phyloP scores from a whole-genome alignment of 768 basidiomycete species.

The Tubosaeta sp. region DNA sequence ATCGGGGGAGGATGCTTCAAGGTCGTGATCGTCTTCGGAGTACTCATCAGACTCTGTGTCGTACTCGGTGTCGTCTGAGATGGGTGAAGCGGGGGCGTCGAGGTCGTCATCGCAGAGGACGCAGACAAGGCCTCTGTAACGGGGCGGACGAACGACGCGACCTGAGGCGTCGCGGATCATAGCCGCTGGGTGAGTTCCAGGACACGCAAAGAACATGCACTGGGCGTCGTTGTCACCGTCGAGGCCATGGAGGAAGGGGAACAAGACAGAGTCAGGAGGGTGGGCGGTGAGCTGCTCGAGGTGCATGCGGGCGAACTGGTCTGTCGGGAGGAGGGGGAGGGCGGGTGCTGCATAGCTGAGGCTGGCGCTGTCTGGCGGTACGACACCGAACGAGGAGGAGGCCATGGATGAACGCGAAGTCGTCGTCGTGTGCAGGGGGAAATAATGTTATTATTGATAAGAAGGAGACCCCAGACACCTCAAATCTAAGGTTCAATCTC shows the following conservation, averaged over 20 bases:
- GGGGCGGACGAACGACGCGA: constrained; percentile 33
- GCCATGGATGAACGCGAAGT: constrained; percentile 8
- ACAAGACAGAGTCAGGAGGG: constrained; percentile 76
- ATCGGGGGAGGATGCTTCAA: constrained; percentile 29
- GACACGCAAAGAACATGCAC: constrained; percentile 68
- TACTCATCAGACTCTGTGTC: constrained; percentile 29
- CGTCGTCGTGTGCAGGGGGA: neutral
- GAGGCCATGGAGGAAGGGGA: constrained; percentile 86
- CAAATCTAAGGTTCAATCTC: constrained; percentile 18
- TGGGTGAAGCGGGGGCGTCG: constrained; percentile 15
- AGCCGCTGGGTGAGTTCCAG: constrained; percentile 15
- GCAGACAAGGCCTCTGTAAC: constrained; percentile 77
- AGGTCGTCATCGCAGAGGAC: constrained; percentile 75
- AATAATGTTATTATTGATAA: constrained; percentile 12
- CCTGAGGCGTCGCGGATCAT: constrained; percentile 25
- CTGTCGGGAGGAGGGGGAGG: constrained; percentile 35
- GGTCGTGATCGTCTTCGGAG: constrained; percentile 23
- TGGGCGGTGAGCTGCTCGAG: constrained; percentile 62
- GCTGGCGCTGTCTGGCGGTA: constrained; percentile 9
- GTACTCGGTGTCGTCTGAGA: constrained; percentile 27
- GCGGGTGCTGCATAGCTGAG: constrained; percentile 5
- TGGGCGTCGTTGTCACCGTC: constrained; percentile 78
- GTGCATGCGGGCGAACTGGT: constrained; percentile 57
- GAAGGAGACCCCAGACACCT: constrained; percentile 14
- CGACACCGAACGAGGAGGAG: constrained; percentile 18